Evolutionary conservation across 352 stramenopile genomes (phyloP).

Genomic region (Pythium periplocum): DNA sequence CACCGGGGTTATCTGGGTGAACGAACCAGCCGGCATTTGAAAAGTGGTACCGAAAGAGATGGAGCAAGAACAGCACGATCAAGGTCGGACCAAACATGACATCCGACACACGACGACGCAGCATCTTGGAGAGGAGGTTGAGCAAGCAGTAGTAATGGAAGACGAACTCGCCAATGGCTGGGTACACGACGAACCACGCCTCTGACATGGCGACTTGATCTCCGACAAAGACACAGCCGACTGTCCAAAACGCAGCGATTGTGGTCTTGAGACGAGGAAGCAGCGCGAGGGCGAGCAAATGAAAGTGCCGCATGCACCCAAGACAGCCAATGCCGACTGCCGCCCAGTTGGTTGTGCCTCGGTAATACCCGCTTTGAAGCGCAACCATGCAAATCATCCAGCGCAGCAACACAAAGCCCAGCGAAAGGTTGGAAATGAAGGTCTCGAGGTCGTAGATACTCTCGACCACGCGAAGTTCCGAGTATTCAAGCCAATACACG

Average conservation of each 20-base stretch:
- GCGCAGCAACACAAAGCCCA: conserved; percentile 22
- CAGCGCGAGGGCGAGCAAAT: conserved; percentile 33
- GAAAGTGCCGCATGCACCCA: conserved; percentile 29
- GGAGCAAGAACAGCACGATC: conserved; percentile 26
- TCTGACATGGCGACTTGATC: conserved; percentile 30
- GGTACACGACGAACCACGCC: conserved; percentile 44
- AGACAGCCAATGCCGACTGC: conserved; percentile 33
- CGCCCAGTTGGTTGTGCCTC: conserved; percentile 13
- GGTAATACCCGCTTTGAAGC: conserved; percentile 9
- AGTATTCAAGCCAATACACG: conserved; percentile 8
- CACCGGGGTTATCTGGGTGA: conserved; percentile 2
- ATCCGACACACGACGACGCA: conserved; percentile 27
- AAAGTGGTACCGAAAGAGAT: conserved; percentile 21
- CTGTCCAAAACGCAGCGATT: conserved; percentile 35
- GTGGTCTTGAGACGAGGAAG: conserved; percentile 32
- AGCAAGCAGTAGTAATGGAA: conserved; percentile 40
- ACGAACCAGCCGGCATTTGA: not conserved
- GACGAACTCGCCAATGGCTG: conserved; percentile 27
- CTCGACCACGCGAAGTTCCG: conserved; percentile 6
- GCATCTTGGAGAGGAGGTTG: conserved; percentile 39
- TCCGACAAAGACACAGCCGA: conserved; percentile 30
- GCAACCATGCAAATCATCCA: conserved; percentile 25
- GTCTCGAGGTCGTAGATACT: conserved; percentile 27
- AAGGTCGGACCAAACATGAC: conserved; percentile 29
- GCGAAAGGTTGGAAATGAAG: conserved; percentile 23